A percentile compares a stretch with the other conserved stretches of the same genome.
Conservation (phyloP, 768 basidiomycete genomes). For the Serendipita vermifera region DNA sequence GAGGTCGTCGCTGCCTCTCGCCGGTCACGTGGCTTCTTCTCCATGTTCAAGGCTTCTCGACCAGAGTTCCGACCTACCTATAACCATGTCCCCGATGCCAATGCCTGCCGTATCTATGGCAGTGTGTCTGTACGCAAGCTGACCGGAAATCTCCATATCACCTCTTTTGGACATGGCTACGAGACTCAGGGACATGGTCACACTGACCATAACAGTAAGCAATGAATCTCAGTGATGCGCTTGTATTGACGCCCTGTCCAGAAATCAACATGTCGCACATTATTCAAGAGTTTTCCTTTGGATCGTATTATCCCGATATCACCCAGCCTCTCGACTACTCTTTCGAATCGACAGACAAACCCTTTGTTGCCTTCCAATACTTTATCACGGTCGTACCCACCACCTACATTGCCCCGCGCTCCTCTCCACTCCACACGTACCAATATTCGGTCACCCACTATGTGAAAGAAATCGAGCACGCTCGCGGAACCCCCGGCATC, state of each 20-base stretch:
- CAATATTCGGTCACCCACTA: constrained; percentile 97
- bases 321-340: constrained; percentile 88
- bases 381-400: constrained; percentile 94
- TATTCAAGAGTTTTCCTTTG: constrained; percentile 94
- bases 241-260: constrained; percentile 21
- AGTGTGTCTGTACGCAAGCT: constrained; percentile 76
- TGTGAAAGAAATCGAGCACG: constrained; percentile 56
- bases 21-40: constrained; percentile 60
- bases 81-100: constrained; percentile 48
- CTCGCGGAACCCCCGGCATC: constrained; percentile 77
- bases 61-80: constrained; percentile 57
- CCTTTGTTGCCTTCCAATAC: constrained; percentile 85
- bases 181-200: constrained; percentile 54
- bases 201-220: constrained; percentile 72
- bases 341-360: constrained; percentile 55
- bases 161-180: constrained; percentile 91
- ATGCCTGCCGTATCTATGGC: constrained; percentile 79
- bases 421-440: constrained; percentile 50
- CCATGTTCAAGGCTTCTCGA: constrained; percentile 33
- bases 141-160: constrained; percentile 88
- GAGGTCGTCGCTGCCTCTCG: constrained; percentile 63
- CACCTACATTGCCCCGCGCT: constrained; percentile 69
- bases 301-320: constrained; percentile 91
- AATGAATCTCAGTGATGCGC: neutral
- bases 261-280: constrained; percentile 97